Conservation (phyloP, 2,329 filamentous ascomycete genomes). For the Fusarium brachygibbosum region DNA sequence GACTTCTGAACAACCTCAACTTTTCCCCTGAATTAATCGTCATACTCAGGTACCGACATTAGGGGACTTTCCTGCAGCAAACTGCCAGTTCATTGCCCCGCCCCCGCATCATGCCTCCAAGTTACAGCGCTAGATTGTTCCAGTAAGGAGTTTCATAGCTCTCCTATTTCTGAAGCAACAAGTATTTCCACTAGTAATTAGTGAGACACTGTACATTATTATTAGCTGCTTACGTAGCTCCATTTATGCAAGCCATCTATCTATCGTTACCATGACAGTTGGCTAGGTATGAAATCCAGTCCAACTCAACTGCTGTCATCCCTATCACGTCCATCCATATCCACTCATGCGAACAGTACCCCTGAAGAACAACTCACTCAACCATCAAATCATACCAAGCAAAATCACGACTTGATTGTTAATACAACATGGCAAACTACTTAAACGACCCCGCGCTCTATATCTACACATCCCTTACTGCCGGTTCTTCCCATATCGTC, state of each 20-base stretch:
- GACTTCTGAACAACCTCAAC: neutral
- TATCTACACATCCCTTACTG: conserved; percentile 95
- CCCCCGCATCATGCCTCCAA: conserved; percentile 45
- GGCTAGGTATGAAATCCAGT: conserved; percentile 19
- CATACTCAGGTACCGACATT: conserved; percentile 18
- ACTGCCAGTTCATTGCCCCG: conserved; percentile 35
- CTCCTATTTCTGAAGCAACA: conserved; percentile 35
- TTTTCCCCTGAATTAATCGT: conserved; percentile 12
- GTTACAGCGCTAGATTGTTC: conserved; percentile 33
- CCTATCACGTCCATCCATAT: conserved; percentile 8
- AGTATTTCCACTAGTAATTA: conserved; percentile 11
- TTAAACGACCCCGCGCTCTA: conserved; percentile 81
- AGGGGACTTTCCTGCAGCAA: conserved; percentile 21
- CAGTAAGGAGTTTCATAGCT: conserved; percentile 37
- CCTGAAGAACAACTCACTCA: conserved; percentile 23
- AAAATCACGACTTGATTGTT: conserved; percentile 10
- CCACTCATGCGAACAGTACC: conserved; percentile 32
- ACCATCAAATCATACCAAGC: conserved; percentile 2
- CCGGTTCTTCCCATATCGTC: conserved; percentile 95
- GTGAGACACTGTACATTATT: conserved; percentile 7
- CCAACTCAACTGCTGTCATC: conserved; percentile 6
- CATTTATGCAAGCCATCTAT: conserved; percentile 12
- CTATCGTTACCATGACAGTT: conserved; percentile 19
- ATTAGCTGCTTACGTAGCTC: conserved; percentile 38
- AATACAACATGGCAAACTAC: conserved; percentile 58